These are phyloP conservation scores for Bonia amplexicaulis DNA, from an alignment of 176 grass and related monocot species.

Conservation along the genomic window DNA sequence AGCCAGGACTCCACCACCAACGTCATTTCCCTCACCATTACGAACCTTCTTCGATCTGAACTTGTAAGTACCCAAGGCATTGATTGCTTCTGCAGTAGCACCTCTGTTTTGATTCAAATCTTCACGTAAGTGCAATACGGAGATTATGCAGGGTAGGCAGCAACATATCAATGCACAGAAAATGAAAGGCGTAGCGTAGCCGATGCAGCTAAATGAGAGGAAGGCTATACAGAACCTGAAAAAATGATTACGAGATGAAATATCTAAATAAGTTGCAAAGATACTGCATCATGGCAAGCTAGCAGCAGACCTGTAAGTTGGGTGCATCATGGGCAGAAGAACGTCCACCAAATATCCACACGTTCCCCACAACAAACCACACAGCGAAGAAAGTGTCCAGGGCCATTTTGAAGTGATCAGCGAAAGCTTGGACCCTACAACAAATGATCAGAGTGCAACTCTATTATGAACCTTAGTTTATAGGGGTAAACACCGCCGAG, in stretches of 20 bases:
- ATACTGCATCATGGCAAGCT: neutral
- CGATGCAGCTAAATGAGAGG: slow-evolving; percentile 96
- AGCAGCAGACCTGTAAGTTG: slow-evolving; percentile 70
- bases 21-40: slow-evolving; percentile 33
- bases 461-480: too few species aligned
- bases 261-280: slow-evolving; percentile 21
- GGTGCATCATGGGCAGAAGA: slow-evolving; percentile 74
- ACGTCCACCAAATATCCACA: slow-evolving; percentile 89
- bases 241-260: slow-evolving; percentile 35
- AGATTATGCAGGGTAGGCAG: slow-evolving; percentile 93
- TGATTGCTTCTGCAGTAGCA: slow-evolving; percentile 66
- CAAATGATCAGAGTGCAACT: neutral
- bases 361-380: slow-evolving; percentile 98
- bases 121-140: slow-evolving; percentile 68
- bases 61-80: slow-evolving; percentile 68
- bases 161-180: slow-evolving; percentile 88
- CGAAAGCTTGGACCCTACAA: slow-evolving; percentile 64
- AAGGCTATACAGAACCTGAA: slow-evolving; percentile 96
- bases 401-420: slow-evolving; percentile 92
- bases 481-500: too few species aligned
- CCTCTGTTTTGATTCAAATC: slow-evolving; percentile 63
- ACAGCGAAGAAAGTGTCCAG: slow-evolving; percentile 95
- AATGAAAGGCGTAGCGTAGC: slow-evolving; percentile 96
- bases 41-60: slow-evolving; percentile 59
- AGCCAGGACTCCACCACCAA: slow-evolving; percentile 60